Conservation (phyloP, 257 asterid species). For the Primulina huaijiensis region DNA sequence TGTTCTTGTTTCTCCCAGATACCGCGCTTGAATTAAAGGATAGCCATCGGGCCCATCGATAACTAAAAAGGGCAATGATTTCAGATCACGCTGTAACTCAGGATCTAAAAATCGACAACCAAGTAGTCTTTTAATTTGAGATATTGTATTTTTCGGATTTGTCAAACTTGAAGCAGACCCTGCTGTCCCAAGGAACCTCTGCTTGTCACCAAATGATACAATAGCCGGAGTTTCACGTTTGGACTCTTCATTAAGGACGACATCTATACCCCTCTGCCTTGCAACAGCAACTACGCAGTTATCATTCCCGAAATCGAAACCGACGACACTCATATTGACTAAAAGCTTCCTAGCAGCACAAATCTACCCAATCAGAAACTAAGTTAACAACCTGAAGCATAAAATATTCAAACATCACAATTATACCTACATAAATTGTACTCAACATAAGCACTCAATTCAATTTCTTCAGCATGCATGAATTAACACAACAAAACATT, state of each 20-base stretch:
- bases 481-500: no score
- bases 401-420: background rate
- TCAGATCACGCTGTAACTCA: slow-evolving; percentile 77
- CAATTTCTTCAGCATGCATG: no score
- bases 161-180: slow-evolving; percentile 95
- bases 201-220: slow-evolving; percentile 92
- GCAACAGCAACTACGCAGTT: slow-evolving; percentile 95
- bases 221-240: slow-evolving; percentile 87
- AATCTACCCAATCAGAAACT: slow-evolving; percentile 16
- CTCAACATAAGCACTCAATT: no score
- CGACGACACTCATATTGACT: slow-evolving; percentile 90
- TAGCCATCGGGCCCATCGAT: slow-evolving; percentile 91
- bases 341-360: slow-evolving; percentile 11
- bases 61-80: slow-evolving; percentile 65
- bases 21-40: slow-evolving; percentile 71
- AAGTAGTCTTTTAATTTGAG: slow-evolving; percentile 81
- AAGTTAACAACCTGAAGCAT: slow-evolving; percentile 34
- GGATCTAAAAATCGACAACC: slow-evolving; percentile 88
- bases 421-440: background rate
- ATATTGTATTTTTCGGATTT: slow-evolving; percentile 87
- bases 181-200: slow-evolving; percentile 91
- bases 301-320: slow-evolving; percentile 93
- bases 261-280: slow-evolving; percentile 92
- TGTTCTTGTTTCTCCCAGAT: slow-evolving; percentile 70
- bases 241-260: slow-evolving; percentile 90